Base-by-base conservation (phyloP, 2,329 filamentous ascomycete species). In the Zopfia rhizophila region DNA sequence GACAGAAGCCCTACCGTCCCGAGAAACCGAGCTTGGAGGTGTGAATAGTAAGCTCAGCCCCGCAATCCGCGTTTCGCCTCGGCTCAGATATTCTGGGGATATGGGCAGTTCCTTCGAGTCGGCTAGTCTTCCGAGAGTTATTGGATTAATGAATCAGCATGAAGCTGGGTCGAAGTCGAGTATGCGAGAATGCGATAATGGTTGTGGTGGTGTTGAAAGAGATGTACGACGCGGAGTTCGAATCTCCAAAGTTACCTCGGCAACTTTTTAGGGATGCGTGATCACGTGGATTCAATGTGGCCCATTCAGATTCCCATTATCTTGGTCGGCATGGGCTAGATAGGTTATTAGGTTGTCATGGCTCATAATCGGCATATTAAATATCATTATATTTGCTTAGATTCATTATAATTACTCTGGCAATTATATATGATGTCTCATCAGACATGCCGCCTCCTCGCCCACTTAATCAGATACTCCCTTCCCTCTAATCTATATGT, bases 401-500 rank as follows among this genome's bases (percentile, higher is more conserved):
- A n/a, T n/a, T n/a, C n/a, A n/a, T n/a, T n/a, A n/a, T n/a, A n/a
- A n/a, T n/a, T n/a, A n/a, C n/a, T n/a, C n/a, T n/a, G n/a, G n/a
- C n/a, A n/a, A n/a, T n/a, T n/a, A n/a, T n/a, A n/a, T n/a, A n/a
- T n/a, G n/a, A 18, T 35, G 11, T 35, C n/a, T 16, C 8, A 10
- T 53, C 38, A 70, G n/a, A 72, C 68, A 58, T 72, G 69, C 25
- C 68, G 66, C 45, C 66, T 58, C 49, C 69, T 62, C 19, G 69
- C 69, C 69, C 69, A 72, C 47, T 66, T 41, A 2, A 32, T 65
- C 40, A 72, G 30, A 45, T 60, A 69, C 50, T 70, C 68, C 28
- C 78, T 78, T 7, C 76, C 76, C 25, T 66, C 71, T 27, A 69
- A 39, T 49, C 77, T 69, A 39, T 57, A 79, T 23, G 73, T 76